A percentile compares a stretch with the other conserved stretches of the same genome.
phyloP scores from a whole-genome alignment of 768 basidiomycete genomes.

The Pseudohyphozyma bogoriensis region DNA sequence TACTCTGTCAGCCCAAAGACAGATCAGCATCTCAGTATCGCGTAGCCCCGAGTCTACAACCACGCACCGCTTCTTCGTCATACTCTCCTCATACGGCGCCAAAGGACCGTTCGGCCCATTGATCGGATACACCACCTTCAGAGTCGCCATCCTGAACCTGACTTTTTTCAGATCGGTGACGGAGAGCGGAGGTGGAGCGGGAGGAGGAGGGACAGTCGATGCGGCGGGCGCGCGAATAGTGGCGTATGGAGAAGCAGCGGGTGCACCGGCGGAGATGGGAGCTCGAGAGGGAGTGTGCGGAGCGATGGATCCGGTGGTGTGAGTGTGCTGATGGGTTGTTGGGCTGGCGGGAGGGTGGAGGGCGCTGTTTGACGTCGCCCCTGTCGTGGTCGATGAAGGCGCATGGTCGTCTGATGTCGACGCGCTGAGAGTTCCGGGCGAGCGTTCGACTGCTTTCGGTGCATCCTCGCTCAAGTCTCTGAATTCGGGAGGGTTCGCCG shows the following conservation, averaged over 20 bases:
- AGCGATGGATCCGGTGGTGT: no score
- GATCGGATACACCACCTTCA: slow-evolving; percentile 84
- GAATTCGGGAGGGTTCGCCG: neutral
- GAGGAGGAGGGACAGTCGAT: neutral
- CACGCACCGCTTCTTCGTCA: slow-evolving; percentile 54
- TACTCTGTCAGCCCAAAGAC: neutral
- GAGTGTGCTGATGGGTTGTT: no score
- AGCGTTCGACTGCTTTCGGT: neutral
- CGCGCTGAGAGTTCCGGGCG: no score
- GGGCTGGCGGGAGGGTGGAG: no score
- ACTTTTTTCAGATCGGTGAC: slow-evolving; percentile 63
- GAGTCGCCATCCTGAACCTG: slow-evolving; percentile 78
- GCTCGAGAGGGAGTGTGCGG: neutral
- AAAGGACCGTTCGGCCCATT: slow-evolving; percentile 50
- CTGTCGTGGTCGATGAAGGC: no score
- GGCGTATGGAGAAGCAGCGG: neutral
- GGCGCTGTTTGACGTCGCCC: no score
- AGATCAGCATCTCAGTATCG: slow-evolving; percentile 1
- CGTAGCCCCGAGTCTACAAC: slow-evolving; percentile 33
- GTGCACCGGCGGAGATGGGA: neutral
- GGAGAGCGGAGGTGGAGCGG: slow-evolving; percentile 7
- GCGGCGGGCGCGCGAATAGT: neutral
- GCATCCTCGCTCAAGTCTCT: neutral
- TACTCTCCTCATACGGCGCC: slow-evolving; percentile 67
- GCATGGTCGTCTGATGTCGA: neutral